phyloP scores from a whole-genome alignment of 2,329 filamentous ascomycete species.

The Simplicillium sp. region DNA sequence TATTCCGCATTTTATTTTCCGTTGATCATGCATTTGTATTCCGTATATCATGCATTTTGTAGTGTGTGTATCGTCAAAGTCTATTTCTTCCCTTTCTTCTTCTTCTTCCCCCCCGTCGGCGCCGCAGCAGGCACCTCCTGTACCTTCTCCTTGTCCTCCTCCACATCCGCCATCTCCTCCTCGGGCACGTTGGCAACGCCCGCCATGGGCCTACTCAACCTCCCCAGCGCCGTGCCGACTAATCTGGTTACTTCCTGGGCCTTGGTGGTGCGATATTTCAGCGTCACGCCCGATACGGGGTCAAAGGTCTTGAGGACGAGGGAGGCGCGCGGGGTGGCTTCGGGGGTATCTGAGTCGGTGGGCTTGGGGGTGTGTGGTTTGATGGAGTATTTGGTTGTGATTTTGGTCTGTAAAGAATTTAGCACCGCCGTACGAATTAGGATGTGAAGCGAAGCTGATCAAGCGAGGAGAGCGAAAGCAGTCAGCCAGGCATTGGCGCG shows the following conservation, averaged over 20 bases:
- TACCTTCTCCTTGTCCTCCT: constrained; percentile 21
- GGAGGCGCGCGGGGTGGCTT: constrained; percentile 49
- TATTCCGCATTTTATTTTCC: too few species aligned
- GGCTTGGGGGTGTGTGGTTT: constrained; percentile 12
- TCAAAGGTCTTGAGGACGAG: constrained; percentile 88
- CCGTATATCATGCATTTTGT: too few species aligned
- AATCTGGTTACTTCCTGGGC: constrained; percentile 81
- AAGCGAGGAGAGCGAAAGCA: too few species aligned
- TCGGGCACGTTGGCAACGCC: constrained; percentile 34
- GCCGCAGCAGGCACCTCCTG: constrained; percentile 15
- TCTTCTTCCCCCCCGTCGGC: constrained; percentile 47
- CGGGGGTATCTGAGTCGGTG: constrained; percentile 13
- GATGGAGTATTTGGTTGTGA: constrained; percentile 88
- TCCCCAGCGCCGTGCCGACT: constrained; percentile 61
- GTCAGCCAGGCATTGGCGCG: too few species aligned
- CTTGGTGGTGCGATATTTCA: constrained; percentile 90
- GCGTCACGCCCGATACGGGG: constrained; percentile 65
- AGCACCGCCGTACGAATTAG: constrained; percentile 1
- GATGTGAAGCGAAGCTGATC: too few species aligned
- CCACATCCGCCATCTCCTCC: constrained; percentile 23
- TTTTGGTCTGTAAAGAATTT: constrained; percentile 54
- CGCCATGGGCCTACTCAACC: constrained; percentile 61
- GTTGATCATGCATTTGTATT: too few species aligned
- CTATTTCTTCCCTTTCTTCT: constrained; percentile 64
- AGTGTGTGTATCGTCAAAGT: neutral